Evolutionary conservation across 495 filamentous ascomycete species (phyloP), one percentile per base, ranked within the genome.

Genomic region (Penicillium lagena): DNA sequence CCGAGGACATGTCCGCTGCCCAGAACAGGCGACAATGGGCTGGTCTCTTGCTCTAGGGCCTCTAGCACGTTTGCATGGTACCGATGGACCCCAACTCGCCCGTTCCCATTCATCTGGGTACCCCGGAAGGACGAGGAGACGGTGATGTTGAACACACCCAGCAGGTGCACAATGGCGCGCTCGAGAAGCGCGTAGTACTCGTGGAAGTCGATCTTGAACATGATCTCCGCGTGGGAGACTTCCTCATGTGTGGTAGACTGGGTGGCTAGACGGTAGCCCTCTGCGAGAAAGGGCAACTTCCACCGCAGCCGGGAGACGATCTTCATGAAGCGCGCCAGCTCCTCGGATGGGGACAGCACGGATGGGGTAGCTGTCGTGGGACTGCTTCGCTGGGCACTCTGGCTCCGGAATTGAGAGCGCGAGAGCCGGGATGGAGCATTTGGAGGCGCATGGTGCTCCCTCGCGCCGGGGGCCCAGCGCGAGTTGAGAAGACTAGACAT

Each of bases 121-220:
- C 5, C 29, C 10, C 40, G 28, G 8, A 15, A 32, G 7, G 39
- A 37, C 7, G 63, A 48, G 7, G 63, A 60, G 1, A 83, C 64
- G 0, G 45, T 46, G 3, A 83, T 71, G 12, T 73, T 76, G 39
- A 77, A 81, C 0, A 84, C 72, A 0, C 63, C 72, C 17, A 83
- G 68, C 5, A 83, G 58, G 39, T 81, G 79, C 1, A 83, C 78
- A 4, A 85, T 66, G 0, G 78, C 78, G 7, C 81, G 76, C 58
- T 86, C 82, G 12, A 85, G 67, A 1, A 83, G 63, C 46, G 79
- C 77, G 68, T 84, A 85, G 64, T 77, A 86, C 47, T 86, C 82
- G 62, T 81, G 77, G 49, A 84, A 86, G 49, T 86, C 82, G 7
- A 85, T 63, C 55, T 85, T 83, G 65, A 86, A 86, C 72, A 83